Percentiles rank a stretch among this genome's conserved stretches.
Evolutionary conservation across 1,139 yeast genomes (phyloP).

Genomic region (Hansenula sp.): DNA sequence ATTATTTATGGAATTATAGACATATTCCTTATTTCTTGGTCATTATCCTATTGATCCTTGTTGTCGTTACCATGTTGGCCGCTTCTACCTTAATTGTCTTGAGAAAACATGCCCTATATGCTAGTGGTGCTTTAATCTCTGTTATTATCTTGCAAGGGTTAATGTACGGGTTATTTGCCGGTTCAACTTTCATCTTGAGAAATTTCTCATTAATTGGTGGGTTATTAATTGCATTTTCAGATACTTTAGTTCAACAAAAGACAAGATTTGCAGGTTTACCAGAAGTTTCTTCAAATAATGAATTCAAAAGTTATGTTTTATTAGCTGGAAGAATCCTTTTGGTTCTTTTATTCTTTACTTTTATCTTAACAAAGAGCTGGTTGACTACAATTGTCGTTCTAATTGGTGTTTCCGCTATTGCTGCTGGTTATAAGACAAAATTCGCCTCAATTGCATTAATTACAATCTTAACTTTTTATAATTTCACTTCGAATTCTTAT

Average conservation of each 20-base stretch:
- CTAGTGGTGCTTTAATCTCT: slow-evolving; percentile 65
- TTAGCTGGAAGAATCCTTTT: slow-evolving; percentile 87
- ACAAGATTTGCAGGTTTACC: slow-evolving; percentile 88
- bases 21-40: slow-evolving; percentile 78
- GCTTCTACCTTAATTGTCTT: slow-evolving; percentile 74
- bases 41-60: slow-evolving; percentile 58
- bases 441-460: slow-evolving; percentile 82
- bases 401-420: slow-evolving; percentile 75
- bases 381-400: slow-evolving; percentile 60
- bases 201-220: slow-evolving; percentile 94
- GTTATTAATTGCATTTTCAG: slow-evolving; percentile 81
- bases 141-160: slow-evolving; percentile 85
- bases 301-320: slow-evolving; percentile 78
- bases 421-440: slow-evolving; percentile 91
- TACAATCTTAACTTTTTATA: slow-evolving; percentile 68
- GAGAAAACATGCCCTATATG: slow-evolving; percentile 66
- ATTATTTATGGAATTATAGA: slow-evolving; percentile 76
- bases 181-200: slow-evolving; percentile 77
- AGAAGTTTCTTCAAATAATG: slow-evolving; percentile 70
- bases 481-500: slow-evolving; percentile 79
- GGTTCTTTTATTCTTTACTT: slow-evolving; percentile 82
- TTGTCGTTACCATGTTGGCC: slow-evolving; percentile 65
- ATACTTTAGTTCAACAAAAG: slow-evolving; percentile 81
- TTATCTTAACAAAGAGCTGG: slow-evolving; percentile 77
- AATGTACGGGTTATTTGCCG: slow-evolving; percentile 84